Percentiles rank a stretch among this genome's conserved stretches.
Conservation (phyloP, 2,329 filamentous ascomycete genomes). For the Rhynchosporium secalis region DNA sequence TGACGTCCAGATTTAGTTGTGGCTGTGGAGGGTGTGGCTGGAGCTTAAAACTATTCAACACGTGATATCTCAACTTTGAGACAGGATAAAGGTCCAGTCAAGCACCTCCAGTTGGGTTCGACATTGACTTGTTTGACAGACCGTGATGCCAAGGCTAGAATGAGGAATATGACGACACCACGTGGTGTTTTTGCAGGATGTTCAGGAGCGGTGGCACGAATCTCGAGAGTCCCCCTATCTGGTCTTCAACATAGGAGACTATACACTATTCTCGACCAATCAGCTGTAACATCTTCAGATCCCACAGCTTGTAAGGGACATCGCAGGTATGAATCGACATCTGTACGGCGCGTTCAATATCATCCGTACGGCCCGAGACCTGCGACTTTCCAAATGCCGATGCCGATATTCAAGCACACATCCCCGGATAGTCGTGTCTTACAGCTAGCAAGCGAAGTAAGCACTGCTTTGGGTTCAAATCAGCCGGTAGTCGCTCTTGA, state of each 20-base stretch:
- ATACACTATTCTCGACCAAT: too few species aligned
- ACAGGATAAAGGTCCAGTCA: neutral
- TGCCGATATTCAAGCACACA: neutral
- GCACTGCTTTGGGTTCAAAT: conserved; percentile 3
- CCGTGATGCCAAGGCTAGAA: conserved; percentile 12
- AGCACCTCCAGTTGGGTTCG: neutral
- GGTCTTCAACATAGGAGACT: neutral
- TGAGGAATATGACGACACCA: conserved; percentile 2
- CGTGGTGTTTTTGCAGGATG: conserved; percentile 1
- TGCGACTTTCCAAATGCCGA: neutral
- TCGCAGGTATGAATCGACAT: neutral
- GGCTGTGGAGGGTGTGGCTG: neutral
- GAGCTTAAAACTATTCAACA: neutral
- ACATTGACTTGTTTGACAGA: neutral
- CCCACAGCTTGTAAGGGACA: neutral
- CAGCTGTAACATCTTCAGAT: neutral
- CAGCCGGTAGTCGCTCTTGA: conserved; percentile 90
- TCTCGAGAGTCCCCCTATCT: neutral
- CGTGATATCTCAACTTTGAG: conserved; percentile 2
- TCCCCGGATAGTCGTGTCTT: neutral
- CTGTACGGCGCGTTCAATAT: neutral
- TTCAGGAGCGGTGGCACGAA: neutral
- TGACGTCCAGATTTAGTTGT: conserved; percentile 9
- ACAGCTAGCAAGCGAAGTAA: conserved; percentile 8
- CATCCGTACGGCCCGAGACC: neutral